Evolutionary conservation across 139 green algal genomes (phyloP).

Genomic region (Coelastrella sp.): DNA sequence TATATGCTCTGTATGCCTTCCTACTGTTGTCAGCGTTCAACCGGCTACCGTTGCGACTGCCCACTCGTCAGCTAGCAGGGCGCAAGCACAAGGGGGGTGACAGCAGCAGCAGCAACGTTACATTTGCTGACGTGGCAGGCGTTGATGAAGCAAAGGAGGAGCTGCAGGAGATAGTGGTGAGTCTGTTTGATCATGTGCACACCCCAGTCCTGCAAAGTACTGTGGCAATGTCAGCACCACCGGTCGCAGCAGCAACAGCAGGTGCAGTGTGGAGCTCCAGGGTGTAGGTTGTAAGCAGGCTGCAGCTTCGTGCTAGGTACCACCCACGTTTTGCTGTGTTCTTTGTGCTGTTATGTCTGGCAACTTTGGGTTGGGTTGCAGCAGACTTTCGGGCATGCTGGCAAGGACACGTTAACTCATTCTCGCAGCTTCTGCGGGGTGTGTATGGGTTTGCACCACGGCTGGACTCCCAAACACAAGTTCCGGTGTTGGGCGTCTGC

Average conservation of each 20-base stretch:
- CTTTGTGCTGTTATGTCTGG: too few relatives aligned
- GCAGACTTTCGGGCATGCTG: too few relatives aligned
- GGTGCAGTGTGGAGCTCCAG: too few relatives aligned
- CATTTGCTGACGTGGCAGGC: constrained; percentile 91
- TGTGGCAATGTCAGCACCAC: too few relatives aligned
- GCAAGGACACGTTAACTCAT: too few relatives aligned
- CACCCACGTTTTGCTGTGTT: too few relatives aligned
- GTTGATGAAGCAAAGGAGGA: constrained; percentile 94
- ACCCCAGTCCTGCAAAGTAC: background rate
- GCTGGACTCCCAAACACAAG: background rate
- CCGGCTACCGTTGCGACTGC: constrained; percentile 76
- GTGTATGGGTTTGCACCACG: too few relatives aligned
- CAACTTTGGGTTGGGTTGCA: too few relatives aligned
- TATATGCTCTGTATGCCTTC: constrained; percentile 74
- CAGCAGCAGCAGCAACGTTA: constrained; percentile 45
- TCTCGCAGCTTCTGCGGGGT: too few relatives aligned
- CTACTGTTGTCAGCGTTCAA: constrained; percentile 79
- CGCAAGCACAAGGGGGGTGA: constrained; percentile 54
- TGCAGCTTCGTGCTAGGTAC: too few relatives aligned
- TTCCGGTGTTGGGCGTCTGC: background rate
- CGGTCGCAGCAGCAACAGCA: too few relatives aligned
- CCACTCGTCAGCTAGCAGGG: constrained; percentile 51
- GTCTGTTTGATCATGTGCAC: constrained; percentile 55
- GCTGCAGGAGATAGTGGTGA: constrained; percentile 89
- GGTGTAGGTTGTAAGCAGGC: too few relatives aligned